phyloP scores from a whole-genome alignment of 2,329 filamentous ascomycete genomes.

The Elsinoe ampelina region DNA sequence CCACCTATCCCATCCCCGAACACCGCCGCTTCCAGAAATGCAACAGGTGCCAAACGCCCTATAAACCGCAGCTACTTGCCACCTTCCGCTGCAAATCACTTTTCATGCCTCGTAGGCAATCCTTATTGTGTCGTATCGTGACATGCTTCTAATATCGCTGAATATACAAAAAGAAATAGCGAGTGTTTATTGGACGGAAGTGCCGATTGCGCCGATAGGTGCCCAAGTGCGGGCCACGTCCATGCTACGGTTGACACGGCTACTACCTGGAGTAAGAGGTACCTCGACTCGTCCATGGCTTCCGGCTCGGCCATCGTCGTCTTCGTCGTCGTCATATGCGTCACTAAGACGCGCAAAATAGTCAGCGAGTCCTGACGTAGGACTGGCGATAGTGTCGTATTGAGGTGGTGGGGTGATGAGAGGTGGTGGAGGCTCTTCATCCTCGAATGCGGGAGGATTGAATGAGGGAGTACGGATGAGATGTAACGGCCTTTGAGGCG shows the following conservation, averaged over 20 bases:
- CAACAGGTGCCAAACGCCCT: neutral
- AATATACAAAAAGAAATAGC: neutral
- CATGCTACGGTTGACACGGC: constrained; percentile 53
- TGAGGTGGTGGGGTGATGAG: constrained; percentile 73
- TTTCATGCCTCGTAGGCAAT: constrained; percentile 3
- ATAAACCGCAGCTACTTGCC: neutral
- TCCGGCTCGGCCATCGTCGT: constrained; percentile 32
- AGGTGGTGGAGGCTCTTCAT: constrained; percentile 65
- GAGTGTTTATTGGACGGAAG: constrained; percentile 7
- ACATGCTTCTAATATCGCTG: neutral
- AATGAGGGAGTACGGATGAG: constrained; percentile 75
- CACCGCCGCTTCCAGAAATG: constrained; percentile 6
- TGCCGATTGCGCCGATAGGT: constrained; percentile 12
- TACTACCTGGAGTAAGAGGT: constrained; percentile 53
- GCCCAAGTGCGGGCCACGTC: constrained; percentile 50
- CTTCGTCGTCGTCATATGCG: constrained; percentile 51
- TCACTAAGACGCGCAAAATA: constrained; percentile 77
- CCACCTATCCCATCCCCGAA: neutral
- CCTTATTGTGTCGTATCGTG: constrained; percentile 1
- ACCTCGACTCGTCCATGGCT: constrained; percentile 41
- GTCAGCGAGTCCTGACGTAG: constrained; percentile 62
- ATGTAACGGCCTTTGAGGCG: constrained; percentile 63
- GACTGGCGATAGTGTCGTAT: constrained; percentile 72
- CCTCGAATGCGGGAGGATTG: constrained; percentile 79
- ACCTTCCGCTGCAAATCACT: constrained; percentile 2